phyloP scores from a whole-genome alignment of 805 yeast genomes.

The Torulaspora delbrueckii region DNA sequence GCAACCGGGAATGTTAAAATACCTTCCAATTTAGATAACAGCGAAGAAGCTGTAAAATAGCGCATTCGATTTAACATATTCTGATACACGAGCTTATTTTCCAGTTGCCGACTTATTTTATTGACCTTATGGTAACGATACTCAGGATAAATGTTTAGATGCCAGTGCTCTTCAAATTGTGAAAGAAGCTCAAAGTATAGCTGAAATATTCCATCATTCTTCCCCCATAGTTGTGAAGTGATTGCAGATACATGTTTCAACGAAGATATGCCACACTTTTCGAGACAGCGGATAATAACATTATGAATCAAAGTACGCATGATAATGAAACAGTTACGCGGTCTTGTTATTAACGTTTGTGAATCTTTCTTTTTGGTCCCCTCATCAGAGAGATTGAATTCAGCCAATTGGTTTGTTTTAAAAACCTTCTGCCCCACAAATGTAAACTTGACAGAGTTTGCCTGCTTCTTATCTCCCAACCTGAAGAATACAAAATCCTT shows the following conservation, averaged over 20 bases:
- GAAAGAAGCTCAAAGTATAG: slow-evolving; percentile 20
- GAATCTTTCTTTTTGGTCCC: background rate
- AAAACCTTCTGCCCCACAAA: slow-evolving; percentile 12
- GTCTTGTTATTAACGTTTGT: slow-evolving; percentile 5
- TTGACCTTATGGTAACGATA: slow-evolving; percentile 15
- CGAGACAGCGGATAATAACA: slow-evolving; percentile 2
- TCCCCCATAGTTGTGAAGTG: slow-evolving; percentile 18
- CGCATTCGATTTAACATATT: slow-evolving; percentile 12
- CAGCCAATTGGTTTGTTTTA: slow-evolving; percentile 9
- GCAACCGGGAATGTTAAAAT: slow-evolving; percentile 8
- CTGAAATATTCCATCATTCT: slow-evolving; percentile 16
- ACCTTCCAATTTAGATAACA: slow-evolving; percentile 5
- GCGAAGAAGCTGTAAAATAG: slow-evolving; percentile 9
- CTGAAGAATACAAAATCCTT: slow-evolving; percentile 10
- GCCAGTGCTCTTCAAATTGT: slow-evolving; percentile 16
- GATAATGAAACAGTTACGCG: slow-evolving; percentile 15
- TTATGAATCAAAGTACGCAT: slow-evolving; percentile 15
- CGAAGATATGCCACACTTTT: slow-evolving; percentile 3
- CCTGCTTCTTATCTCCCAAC: slow-evolving; percentile 3
- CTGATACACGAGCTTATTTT: slow-evolving; percentile 12
- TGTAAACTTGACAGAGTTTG: slow-evolving; percentile 5
- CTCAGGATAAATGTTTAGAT: slow-evolving; percentile 15
- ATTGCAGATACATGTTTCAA: slow-evolving; percentile 13
- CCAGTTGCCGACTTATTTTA: slow-evolving; percentile 12
- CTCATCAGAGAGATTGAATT: slow-evolving; percentile 6